These are phyloP conservation scores for Trichoderma asperellum DNA, from an alignment of 2,329 filamentous ascomycete species.

Conservation along the genomic window DNA sequence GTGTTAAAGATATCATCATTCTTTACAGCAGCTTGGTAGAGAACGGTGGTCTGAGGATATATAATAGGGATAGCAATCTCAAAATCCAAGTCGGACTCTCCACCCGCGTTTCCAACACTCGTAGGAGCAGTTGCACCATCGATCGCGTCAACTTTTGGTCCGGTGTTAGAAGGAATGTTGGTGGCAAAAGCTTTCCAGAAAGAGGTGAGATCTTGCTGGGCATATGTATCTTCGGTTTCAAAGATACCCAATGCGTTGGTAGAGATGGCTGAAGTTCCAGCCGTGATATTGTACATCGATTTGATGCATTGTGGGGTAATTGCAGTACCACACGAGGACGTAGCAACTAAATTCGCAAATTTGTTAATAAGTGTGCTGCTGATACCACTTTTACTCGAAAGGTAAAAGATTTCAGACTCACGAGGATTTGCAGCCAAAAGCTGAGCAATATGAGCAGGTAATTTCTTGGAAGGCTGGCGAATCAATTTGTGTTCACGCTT, in stretches of 20 bases:
- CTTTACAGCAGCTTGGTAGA: conserved; percentile 50
- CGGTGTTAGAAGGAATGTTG: conserved; percentile 46
- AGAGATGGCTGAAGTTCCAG: conserved; percentile 41
- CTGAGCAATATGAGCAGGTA: conserved; percentile 12
- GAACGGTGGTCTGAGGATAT: conserved; percentile 54
- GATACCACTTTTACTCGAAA: not conserved
- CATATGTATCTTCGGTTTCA: conserved; percentile 57
- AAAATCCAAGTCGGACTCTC: conserved; percentile 59
- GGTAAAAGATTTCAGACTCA: not conserved
- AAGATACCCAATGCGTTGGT: conserved; percentile 57
- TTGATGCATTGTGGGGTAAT: conserved; percentile 62
- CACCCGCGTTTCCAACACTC: conserved; percentile 36
- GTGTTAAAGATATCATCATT: conserved; percentile 47
- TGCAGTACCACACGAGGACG: conserved; percentile 51
- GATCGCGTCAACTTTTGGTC: conserved; percentile 52
- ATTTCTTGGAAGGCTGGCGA: not conserved
- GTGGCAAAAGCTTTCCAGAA: conserved; percentile 52
- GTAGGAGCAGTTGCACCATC: conserved; percentile 52
- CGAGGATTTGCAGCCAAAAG: conserved; percentile 7
- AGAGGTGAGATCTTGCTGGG: conserved; percentile 52
- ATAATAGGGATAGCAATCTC: conserved; percentile 57
- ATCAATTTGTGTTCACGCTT: conserved; percentile 1
- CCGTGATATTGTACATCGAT: conserved; percentile 52
- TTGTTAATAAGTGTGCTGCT: not conserved
- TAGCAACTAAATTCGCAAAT: conserved; percentile 2